Base-by-base conservation (phyloP, 192 early-diverging fungal species). In the Linnemannia schmuckeri region DNA sequence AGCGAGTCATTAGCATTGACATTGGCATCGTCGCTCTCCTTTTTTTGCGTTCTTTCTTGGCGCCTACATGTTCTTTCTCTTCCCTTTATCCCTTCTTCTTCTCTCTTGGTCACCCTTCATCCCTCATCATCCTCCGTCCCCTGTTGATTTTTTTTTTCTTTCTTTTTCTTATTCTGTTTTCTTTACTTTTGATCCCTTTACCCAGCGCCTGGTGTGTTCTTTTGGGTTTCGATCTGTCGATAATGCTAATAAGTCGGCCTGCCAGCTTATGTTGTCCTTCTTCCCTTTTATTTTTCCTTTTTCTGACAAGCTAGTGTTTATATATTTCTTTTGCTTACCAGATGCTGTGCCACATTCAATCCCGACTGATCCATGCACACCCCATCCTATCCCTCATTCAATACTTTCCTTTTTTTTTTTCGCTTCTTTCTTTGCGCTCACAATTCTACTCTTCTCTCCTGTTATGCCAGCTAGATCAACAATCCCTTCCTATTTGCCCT, bases 331-430 rank as follows among this genome's bases (percentile, higher is more conserved):
- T 47, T 70, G 76, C 57, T 77, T 77, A 77, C 63, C 44, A 80
- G 75, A 75, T 74, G 79, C 79, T 80, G 79, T 80, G 80, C 80
- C 75, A 27, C 63, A 61, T 41, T 70, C 68, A 33, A 12, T 24
- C 68, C 37, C 4, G 38, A 33, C 54, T 73, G 40, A 77, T 55
- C n/a, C 35, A 61, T 61, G 66, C 80, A 47, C 61, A 12, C 61
- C 61, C 52, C 27, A 37, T 47, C 9, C 66, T 42, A 37, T 30
- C 18, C 17, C 10, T 0, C 30, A 10, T 18, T 49, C 15, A 40
- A 73, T 73, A 37, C 37, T 37, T 37, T 46, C 4, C 15, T 44
- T 30, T 27, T 10, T 74, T 30, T 27, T 20, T 35, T 6, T 42
- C 40, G 33, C 37, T 70, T 20, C n/a, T 70, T 5, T 73, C 40